Base-by-base conservation (phyloP, 2,329 filamentous ascomycete species). In the Colletotrichum agaves region DNA sequence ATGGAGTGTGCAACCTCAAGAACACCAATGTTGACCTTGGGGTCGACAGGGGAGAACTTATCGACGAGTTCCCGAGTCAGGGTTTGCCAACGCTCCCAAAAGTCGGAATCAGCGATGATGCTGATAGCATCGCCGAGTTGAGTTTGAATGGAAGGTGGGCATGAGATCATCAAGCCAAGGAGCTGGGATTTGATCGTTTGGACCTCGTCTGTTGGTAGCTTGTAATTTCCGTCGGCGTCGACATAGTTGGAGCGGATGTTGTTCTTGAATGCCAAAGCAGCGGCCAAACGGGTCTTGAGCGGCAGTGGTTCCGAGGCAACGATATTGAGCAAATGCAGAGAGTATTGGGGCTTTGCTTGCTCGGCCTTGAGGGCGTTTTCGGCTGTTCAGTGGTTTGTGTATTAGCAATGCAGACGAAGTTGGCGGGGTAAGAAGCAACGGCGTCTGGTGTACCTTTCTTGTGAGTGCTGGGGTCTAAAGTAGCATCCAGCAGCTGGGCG, bases 1-100 rank as follows among this genome's bases (percentile, higher is more conserved):
- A 99, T 98, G 55, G 96, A 98, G 81, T 99, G 96, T 73, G 97
- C 97, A 49, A 99, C 96, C 80, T 97, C 94, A 69, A 99, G 85
- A 17, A 99, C 96, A 72, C 96, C 97, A 74, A 94, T 93, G 80
- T 98, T 99, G 78, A 94, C 86, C 72, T 91, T 90, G 67, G 91
- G 89, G 77, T 98, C 92, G 73, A 91, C 90, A 12, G 91, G 85
- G 3, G 93, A 95, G 70, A 99, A 88, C 53, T 94, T 90, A 55
- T 91, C 93, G 72, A 97, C 94, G 67, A 99, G 90, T 79, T 99
- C 94, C 87, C 92, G 65, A 60, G 97, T 94, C 68, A 99, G 85
- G n/a, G 94, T 97, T 76, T 98, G 92, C 96, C 96, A 99, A 75
- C 92, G 87, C 79, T 92, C 86, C 91, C 92, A 99, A 80, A 99